Evolutionary conservation across 352 stramenopile species (phyloP), one percentile per base, ranked within the genome.

Genomic region (Phytophthora pseudosyringae): DNA sequence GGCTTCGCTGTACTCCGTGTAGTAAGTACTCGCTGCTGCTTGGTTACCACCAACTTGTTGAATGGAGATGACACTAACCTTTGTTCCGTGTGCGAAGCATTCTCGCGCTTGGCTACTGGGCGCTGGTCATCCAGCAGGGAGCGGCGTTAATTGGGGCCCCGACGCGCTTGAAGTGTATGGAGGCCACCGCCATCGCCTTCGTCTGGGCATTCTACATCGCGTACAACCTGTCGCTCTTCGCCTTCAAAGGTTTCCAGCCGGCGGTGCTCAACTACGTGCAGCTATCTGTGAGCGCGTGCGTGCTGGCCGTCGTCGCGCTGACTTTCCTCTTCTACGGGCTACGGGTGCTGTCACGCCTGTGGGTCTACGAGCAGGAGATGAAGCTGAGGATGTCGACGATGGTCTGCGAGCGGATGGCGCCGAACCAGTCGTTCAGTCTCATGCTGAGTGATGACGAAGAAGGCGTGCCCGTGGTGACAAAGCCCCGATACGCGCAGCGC

Each of bases 151-250:
- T 70, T 26, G 52, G 40, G 1, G 9, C 29, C 12, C 57, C 67
- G 21, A 57, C 58, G 12, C 39, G 59, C 8, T 56, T 80, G 11
- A 71, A 59, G 15, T 44, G 53, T 6, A 33, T 80, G 44, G 58
- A 76, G 46, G 49, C 56, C 4, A 13, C 44, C 15, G 63, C 66
- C 7, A 69, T 74, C 53, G 47, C 39, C 9, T 28, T 68, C 31
- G 59, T 75, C 5, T 80, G 69, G 69, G 56, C 9, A 21, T 76
- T 80, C 36, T 75, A 73, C 56, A 58, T 73, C 15, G 49, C 35
- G 7, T 61, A 69, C 46, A 68, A 71, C 46, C 59, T 67, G 40
- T 67, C 49, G 4, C 48, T 73, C 50, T 70, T 80, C 56, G 53
- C 45, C 33, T 67, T 65, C 33, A 77, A 78, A 59, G 72, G 72